Conservation (phyloP, 768 basidiomycete genomes). For the Pleurotus giganteus region DNA sequence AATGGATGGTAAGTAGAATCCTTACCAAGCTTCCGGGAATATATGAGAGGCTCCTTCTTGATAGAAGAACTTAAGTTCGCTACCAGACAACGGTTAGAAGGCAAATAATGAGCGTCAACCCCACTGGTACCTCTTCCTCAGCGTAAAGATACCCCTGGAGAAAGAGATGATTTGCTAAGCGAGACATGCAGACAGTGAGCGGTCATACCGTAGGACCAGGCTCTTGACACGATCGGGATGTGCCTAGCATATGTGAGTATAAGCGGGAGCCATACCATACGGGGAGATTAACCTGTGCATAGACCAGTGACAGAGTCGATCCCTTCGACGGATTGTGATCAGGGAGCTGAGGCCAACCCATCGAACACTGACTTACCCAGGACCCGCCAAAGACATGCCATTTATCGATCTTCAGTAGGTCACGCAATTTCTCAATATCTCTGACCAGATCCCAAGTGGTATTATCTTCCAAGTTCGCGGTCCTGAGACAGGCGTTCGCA, state of each 20-base stretch:
- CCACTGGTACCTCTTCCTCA: conserved; percentile 80
- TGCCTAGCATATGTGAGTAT: conserved; percentile 35
- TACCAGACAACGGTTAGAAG: no score
- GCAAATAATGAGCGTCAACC: no score
- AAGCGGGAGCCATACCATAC: background rate
- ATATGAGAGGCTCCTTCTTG: conserved; percentile 80
- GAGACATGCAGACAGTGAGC: conserved; percentile 14
- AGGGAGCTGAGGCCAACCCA: background rate
- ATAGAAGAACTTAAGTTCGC: conserved; percentile 91
- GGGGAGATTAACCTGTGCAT: conserved; percentile 64
- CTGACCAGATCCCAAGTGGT: conserved; percentile 93
- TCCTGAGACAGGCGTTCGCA: conserved; percentile 35
- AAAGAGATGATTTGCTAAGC: background rate
- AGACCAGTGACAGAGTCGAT: conserved; percentile 81
- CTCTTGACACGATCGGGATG: conserved; percentile 81
- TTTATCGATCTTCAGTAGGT: conserved; percentile 72
- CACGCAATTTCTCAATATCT: conserved; percentile 82
- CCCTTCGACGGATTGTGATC: conserved; percentile 43
- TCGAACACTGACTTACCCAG: conserved; percentile 57
- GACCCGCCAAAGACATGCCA: conserved; percentile 97
- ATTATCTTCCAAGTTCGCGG: conserved; percentile 77
- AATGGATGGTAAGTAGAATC: background rate
- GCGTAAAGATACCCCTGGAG: conserved; percentile 81
- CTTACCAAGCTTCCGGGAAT: conserved; percentile 87
- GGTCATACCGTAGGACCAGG: conserved; percentile 65